A percentile compares a stretch with the other conserved stretches of the same genome.
Conservation (phyloP, 2,329 filamentous ascomycete species). For the Pseudocercospora eumusae region DNA sequence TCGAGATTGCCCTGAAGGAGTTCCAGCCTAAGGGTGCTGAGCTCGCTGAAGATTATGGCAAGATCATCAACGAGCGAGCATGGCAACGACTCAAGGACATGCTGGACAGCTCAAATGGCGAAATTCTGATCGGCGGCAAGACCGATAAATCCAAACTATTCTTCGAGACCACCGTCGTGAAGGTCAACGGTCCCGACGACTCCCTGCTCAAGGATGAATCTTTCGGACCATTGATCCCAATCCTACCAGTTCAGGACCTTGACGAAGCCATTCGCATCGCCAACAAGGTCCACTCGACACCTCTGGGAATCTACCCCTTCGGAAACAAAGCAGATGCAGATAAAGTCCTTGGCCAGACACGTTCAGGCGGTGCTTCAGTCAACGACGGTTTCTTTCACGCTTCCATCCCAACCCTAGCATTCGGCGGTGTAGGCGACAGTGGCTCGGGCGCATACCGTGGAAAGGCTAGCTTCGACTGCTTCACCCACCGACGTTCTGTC, state of each 20-base stretch:
- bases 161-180: conserved; percentile 91
- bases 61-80: conserved; percentile 77
- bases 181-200: conserved; percentile 73
- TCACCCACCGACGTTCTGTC: conserved; percentile 63
- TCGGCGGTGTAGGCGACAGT: conserved; percentile 80
- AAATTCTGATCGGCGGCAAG: conserved; percentile 82
- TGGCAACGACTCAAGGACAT: conserved; percentile 85
- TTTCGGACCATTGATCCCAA: conserved; percentile 88
- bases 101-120: conserved; percentile 80
- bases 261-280: conserved; percentile 82
- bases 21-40: conserved; percentile 84
- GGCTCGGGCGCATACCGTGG: conserved; percentile 78
- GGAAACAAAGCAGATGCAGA: conserved; percentile 76
- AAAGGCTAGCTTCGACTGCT: conserved; percentile 69
- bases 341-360: conserved; percentile 55
- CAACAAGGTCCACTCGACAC: conserved; percentile 78
- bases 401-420: conserved; percentile 69
- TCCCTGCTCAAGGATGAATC: conserved; percentile 79
- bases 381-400: conserved; percentile 69
- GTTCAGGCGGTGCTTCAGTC: conserved; percentile 54
- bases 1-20: conserved; percentile 69
- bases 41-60: conserved; percentile 73
- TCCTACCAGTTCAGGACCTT: conserved; percentile 75
- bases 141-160: conserved; percentile 78
- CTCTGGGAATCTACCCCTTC: conserved; percentile 82